Conservation (phyloP, 345 rosid genomes). For the Salix brachista region DNA sequence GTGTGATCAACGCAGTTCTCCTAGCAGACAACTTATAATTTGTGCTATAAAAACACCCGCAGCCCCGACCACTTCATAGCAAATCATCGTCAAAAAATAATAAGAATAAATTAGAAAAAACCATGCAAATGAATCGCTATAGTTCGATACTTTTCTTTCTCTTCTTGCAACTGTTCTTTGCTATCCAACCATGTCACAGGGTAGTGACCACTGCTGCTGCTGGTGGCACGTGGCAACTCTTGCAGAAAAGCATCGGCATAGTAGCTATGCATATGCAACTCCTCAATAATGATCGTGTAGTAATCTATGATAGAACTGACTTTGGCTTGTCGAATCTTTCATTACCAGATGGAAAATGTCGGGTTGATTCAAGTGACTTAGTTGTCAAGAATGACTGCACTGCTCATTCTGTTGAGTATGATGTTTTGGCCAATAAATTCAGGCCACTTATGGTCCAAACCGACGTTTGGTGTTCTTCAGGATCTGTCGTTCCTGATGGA, state of each 20-base stretch:
- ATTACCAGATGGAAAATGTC: conserved; percentile 59
- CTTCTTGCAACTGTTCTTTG: conserved; percentile 15
- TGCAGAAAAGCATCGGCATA: conserved; percentile 56
- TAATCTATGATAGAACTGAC: conserved; percentile 74
- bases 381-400: conserved; percentile 62
- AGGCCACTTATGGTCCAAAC: conserved; percentile 66
- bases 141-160: conserved; percentile 12
- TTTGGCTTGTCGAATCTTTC: conserved; percentile 67
- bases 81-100: background rate
- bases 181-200: conserved; percentile 10
- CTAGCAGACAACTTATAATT: background rate
- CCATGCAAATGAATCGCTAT: background rate
- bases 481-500: conserved; percentile 57
- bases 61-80: background rate
- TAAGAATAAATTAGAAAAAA: background rate
- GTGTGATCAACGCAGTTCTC: too few relatives aligned
- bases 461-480: conserved; percentile 84
- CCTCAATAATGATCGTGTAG: conserved; percentile 69
- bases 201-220: conserved; percentile 19
- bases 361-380: conserved; percentile 39
- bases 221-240: conserved; percentile 61
- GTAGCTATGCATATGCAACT: conserved; percentile 92
- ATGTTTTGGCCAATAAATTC: conserved; percentile 42
- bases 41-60: background rate
- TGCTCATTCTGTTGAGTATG: conserved; percentile 74